These are phyloP conservation scores for Casuarina cunninghamiana DNA, from an alignment of 306 rosid genomes.

Conservation along the genomic window DNA sequence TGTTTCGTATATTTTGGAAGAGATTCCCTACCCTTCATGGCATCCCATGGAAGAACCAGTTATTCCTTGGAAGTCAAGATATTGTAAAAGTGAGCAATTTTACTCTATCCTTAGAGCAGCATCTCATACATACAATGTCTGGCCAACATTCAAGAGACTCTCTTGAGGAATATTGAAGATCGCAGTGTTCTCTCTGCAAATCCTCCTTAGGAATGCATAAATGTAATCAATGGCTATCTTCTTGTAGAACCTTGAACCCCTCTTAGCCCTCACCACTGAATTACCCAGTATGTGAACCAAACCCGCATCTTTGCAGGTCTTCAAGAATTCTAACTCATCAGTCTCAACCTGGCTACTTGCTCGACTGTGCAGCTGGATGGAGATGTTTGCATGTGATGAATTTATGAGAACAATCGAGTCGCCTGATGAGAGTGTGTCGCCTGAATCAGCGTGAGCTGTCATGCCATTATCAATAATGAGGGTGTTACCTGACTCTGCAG, in stretches of 20 bases:
- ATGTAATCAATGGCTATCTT: slow-evolving; percentile 78
- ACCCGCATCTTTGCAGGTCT: slow-evolving; percentile 76
- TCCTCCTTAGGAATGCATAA: slow-evolving; percentile 87
- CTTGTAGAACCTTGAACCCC: slow-evolving; percentile 71
- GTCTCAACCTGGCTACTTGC: slow-evolving; percentile 58
- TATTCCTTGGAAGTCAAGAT: neutral
- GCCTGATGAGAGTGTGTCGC: slow-evolving; percentile 47
- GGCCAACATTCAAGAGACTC: slow-evolving; percentile 94
- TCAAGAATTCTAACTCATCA: slow-evolving; percentile 78
- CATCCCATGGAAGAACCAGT: neutral
- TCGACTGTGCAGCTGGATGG: slow-evolving; percentile 42
- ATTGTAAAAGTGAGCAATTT: neutral
- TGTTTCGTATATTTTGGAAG: too few relatives aligned
- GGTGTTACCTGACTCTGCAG: slow-evolving; percentile 40
- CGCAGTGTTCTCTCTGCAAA: slow-evolving; percentile 91
- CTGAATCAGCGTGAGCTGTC: slow-evolving; percentile 40
- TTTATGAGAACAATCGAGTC: slow-evolving; percentile 62
- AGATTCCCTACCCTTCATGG: neutral
- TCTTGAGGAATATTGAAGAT: slow-evolving; percentile 98
- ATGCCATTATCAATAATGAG: slow-evolving; percentile 35
- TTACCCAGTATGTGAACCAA: slow-evolving; percentile 97
- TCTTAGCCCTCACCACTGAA: slow-evolving; percentile 71
- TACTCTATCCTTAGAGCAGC: neutral
- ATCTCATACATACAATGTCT: slow-evolving; percentile 71
- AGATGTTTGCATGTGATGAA: slow-evolving; percentile 38